These are phyloP conservation scores for Apiospora koreana DNA, from an alignment of 2,329 filamentous ascomycete genomes.

Conservation along the genomic window DNA sequence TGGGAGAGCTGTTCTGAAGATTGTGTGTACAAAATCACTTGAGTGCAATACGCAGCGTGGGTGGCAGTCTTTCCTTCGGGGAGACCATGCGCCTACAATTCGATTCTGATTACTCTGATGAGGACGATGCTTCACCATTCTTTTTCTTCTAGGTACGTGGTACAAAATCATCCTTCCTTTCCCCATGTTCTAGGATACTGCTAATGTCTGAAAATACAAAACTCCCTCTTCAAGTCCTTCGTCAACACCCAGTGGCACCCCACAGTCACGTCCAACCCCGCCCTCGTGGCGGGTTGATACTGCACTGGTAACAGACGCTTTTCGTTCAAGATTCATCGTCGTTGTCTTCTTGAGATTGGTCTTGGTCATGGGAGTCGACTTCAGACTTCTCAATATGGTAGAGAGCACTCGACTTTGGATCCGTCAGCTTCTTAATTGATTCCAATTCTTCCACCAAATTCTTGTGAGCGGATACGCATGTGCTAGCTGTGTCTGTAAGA, in stretches of 20 bases:
- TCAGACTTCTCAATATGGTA: background rate
- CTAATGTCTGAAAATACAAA: constrained; percentile 25
- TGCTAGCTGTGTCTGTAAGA: background rate
- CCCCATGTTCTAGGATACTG: constrained; percentile 28
- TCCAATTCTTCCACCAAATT: background rate
- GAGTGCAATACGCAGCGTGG: constrained; percentile 94
- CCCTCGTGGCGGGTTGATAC: background rate
- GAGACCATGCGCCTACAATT: constrained; percentile 56
- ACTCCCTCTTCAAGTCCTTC: background rate
- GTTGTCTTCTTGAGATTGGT: background rate
- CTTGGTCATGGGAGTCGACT: background rate
- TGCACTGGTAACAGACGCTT: background rate
- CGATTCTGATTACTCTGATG: constrained; percentile 92
- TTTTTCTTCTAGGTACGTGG: constrained; percentile 36
- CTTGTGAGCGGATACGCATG: background rate
- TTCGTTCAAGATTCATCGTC: background rate
- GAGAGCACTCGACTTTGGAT: background rate
- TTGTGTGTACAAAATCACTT: constrained; percentile 78
- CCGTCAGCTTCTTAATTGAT: background rate
- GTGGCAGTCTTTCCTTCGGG: constrained; percentile 34
- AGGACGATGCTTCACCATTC: constrained; percentile 70
- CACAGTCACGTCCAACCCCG: background rate
- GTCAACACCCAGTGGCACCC: background rate
- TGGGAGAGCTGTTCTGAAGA: constrained; percentile 95
- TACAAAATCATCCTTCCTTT: constrained; percentile 16